Evolutionary conservation across 2,329 filamentous ascomycete species (phyloP).

Genomic region (Drechslerella dactyloides): DNA sequence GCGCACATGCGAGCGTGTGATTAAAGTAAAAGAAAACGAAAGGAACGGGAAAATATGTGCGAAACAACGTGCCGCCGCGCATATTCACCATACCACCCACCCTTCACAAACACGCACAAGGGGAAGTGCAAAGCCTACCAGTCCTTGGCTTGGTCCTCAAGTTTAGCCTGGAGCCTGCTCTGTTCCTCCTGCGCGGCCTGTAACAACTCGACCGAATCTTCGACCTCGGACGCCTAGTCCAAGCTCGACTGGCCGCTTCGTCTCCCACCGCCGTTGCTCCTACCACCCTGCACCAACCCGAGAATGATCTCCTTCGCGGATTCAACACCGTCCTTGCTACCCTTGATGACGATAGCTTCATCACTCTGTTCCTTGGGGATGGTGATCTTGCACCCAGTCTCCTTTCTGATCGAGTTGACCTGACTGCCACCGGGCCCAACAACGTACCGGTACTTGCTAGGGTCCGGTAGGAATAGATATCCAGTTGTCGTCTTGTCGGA

Average conservation of each 20-base stretch:
- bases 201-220: not conserved
- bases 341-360: slow-evolving; percentile 90
- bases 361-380: slow-evolving; percentile 81
- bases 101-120: not conserved
- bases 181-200: too few species aligned
- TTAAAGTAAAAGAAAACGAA: slow-evolving; percentile 2
- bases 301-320: slow-evolving; percentile 88
- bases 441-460: slow-evolving; percentile 84
- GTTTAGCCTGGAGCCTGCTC: too few species aligned
- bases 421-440: slow-evolving; percentile 87
- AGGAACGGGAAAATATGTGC: not conserved
- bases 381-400: slow-evolving; percentile 91
- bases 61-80: too few species aligned
- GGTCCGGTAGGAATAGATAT: slow-evolving; percentile 88
- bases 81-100: too few species aligned
- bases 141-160: too few species aligned
- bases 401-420: slow-evolving; percentile 89
- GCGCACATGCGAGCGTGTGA: not conserved
- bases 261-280: slow-evolving; percentile 19
- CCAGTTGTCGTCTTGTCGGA: slow-evolving; percentile 75
- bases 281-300: slow-evolving; percentile 67
- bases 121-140: not conserved
- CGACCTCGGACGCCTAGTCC: slow-evolving; percentile 47
- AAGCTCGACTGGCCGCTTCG: slow-evolving; percentile 24
- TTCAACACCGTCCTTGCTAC: slow-evolving; percentile 79